Evolutionary conservation across 2,329 filamentous ascomycete genomes (phyloP), one percentile per base, ranked within the genome.

Genomic region (Colletotrichum noveboracense): DNA sequence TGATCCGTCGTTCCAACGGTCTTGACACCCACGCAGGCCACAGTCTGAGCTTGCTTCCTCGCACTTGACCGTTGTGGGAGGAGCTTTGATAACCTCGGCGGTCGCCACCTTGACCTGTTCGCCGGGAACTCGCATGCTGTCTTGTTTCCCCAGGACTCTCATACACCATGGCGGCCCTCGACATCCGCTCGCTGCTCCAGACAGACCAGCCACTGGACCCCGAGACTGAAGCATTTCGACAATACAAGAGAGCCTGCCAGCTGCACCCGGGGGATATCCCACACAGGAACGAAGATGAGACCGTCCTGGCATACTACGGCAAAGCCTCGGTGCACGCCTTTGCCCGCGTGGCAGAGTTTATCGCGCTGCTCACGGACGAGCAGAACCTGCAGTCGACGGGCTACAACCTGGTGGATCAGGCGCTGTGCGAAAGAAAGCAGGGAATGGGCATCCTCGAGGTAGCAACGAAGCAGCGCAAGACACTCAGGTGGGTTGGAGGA

Each of bases 381-480:
- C 55, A 75, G 14, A 56, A 62, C 16, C n/a, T 75, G 28, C 65
- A 67, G 26, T 73, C 73, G 64, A 75, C 73, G 13, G 73, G 70
- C 8, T 66, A 73, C 48, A 73, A 34, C 34, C 66, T 75, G 21
- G 70, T 72, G 34, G 70, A 75, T 32, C 73, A 75, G 48, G 70
- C 70, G 3, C 65, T 68, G 13, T 61, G 70, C 26, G 64, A 65
- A 13, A 66, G 61, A 16, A 68, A 52, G 18, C 60, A 73, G 18
- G 69, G 71, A 43, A 73, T 75, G 73, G 24, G 70, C 12, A 75
- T 75, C 26, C 73, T 75, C 21, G 73, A 75, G 30, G 61, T 62
- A 43, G 62, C 70, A 28, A 75, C 56, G 9, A 68, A 34, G 28
- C 64, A 73, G 32, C 70, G 65, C 32, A 75, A 67, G 30, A 72